Evolutionary conservation across 202 grass and related monocot genomes (phyloP), one percentile per base, ranked within the genome.

Genomic region (Thinopyrum obtusiflorum): DNA sequence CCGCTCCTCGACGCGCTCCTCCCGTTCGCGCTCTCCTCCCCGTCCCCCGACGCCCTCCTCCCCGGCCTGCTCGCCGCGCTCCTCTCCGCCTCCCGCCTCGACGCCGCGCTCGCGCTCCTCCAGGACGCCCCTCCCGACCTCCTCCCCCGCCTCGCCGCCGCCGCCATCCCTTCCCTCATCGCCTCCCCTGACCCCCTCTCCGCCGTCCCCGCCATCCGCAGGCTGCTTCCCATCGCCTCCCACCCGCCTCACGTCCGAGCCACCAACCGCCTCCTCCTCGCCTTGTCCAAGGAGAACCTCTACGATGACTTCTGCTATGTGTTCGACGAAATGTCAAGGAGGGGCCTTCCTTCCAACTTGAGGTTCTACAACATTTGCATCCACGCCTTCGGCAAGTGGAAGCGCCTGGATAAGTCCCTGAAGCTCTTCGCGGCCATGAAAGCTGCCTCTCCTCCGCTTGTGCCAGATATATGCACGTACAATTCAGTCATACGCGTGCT

Each of bases 301-400:
- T 27, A 70, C 39, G 91, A 94, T 17, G 89, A 89, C 78, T 98
- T 98, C 87, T 79, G 84, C 40, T 46, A 83, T 20, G 73, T 95
- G 83, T 95, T 98, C 80, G 92, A 93, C 21, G 90, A 98, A 88
- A 81, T 98, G 86, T 87, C 91, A 21, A 72, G 76, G 14, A 90
- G 86, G 61, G 88, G 91, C 21, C 80, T 92, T 17, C 71, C 86
- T 59, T 84, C 93, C 29, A 89, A 94, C 49, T 47, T 86, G 6
- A 86, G 91, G 83, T 79, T 87, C 76, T 98, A 92, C 73, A 98
- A 98, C 70, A 86, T 98, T 21, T 94, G 91, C 71, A 95, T 98
- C 87, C 86, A 98, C 44, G 92, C 95, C 25, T 98, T 95, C 57
- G 89, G 91, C 31, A 86, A 88, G 55, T 98, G 91, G 86, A 89